Base-by-base conservation (phyloP, 495 filamentous ascomycete genomes). In the Astrocystis sublimbata region DNA sequence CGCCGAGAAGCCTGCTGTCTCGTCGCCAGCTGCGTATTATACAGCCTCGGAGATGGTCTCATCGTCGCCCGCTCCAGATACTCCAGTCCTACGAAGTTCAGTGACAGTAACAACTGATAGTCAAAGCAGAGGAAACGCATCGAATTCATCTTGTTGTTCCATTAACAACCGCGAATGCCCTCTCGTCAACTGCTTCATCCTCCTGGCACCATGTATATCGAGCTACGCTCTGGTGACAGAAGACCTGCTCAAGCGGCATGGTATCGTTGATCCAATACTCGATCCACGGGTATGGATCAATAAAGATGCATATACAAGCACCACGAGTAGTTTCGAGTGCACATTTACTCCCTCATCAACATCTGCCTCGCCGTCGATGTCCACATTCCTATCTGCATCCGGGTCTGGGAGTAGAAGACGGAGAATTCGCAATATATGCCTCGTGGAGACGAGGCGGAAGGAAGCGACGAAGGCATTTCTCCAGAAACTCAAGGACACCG, bases 141-240 rank as follows among this genome's bases (percentile, higher is more conserved):
- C 46, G 30, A 17, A 33, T 26, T 13, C 35, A 9, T 3, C 45
- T 56, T 42, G 46, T n/a, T 71, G 68, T 46, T 62, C 65, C 4
- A 26, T 63, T 6, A 64, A 40, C 23, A 36, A 57, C 2, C 28
- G 65, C 4, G 63, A 61, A 33, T 82, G 79, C 56, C 60, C 62
- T 2, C 60, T 82, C 7, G 45, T 58, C 5, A 68, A 65, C 21
- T 79, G 68, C 56, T 72, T 77, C 2, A 69, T 84, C 58, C 60
- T 83, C 6, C 69, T 84, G 2, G 65, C 76, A 0, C 81, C 80
- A 0, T 82, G 75, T 56, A 76, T 83, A 15, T 62, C 80, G 6
- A 56, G 63, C 9, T 73, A 68, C 19, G 69, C 74, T 15, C 78
- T 67, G 68, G 57, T 83, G 2, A 77, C 73, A 0, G 78, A 81